Percentiles rank a stretch among this genome's conserved stretches.
phyloP scores from a whole-genome alignment of 805 yeast species.

The Kuraishia capsulata region DNA sequence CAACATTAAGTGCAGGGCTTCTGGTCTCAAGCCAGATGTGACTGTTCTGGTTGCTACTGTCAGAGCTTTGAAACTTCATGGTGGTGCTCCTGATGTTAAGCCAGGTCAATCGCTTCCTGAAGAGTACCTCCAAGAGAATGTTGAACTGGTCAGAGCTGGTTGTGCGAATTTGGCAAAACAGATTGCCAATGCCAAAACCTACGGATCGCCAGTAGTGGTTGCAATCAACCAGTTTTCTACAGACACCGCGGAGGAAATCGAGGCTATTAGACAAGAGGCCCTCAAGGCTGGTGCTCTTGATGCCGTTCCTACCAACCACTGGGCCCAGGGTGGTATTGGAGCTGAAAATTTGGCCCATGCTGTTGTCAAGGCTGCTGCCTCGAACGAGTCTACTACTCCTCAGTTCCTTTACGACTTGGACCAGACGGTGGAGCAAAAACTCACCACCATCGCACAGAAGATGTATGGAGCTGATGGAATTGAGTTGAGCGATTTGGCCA shows the following conservation, averaged over 20 bases:
- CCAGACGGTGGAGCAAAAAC: conserved; percentile 59
- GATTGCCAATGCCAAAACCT: conserved; percentile 73
- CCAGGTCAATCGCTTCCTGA: conserved; percentile 85
- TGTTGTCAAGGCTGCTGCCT: conserved; percentile 62
- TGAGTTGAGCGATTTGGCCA: conserved; percentile 62
- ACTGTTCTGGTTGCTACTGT: conserved; percentile 79
- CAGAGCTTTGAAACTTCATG: conserved; percentile 85
- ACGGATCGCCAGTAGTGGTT: conserved; percentile 88
- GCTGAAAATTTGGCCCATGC: conserved; percentile 79
- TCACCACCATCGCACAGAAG: conserved; percentile 57
- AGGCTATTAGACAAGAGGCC: conserved; percentile 71
- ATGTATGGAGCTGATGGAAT: conserved; percentile 75
- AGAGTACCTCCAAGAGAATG: conserved; percentile 74
- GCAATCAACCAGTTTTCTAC: conserved; percentile 85
- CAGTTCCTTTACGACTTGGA: conserved; percentile 53
- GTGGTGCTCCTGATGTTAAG: conserved; percentile 95
- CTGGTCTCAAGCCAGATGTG: conserved; percentile 71
- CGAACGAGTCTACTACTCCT: conserved; percentile 32
- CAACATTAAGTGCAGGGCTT: conserved; percentile 73
- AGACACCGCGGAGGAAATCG: conserved; percentile 76
- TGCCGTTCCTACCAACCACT: conserved; percentile 86
- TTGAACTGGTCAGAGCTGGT: conserved; percentile 69
- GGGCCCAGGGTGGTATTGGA: conserved; percentile 94
- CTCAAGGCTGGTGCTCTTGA: conserved; percentile 86
- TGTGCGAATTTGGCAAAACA: conserved; percentile 87